These are phyloP conservation scores for Tuber borchii DNA, from an alignment of 495 filamentous ascomycete species.

Conservation along the genomic window DNA sequence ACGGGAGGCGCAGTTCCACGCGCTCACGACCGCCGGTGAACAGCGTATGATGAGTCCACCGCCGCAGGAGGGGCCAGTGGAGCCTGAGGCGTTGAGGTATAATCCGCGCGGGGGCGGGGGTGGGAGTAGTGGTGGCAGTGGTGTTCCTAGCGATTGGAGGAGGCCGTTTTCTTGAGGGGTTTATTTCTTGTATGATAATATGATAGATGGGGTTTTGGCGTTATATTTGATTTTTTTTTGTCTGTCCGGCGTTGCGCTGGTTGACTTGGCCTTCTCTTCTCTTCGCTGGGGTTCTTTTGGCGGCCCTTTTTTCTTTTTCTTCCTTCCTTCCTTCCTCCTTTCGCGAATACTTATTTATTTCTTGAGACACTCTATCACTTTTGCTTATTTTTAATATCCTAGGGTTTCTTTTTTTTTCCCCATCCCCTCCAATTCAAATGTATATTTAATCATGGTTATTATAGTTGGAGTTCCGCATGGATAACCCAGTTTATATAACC, in stretches of 20 bases:
- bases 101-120: not conserved
- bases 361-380: no score
- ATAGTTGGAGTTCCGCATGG: not conserved
- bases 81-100: not conserved
- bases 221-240: not conserved
- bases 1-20: not conserved
- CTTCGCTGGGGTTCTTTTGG: not conserved
- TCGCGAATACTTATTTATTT: no score
- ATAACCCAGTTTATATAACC: not conserved
- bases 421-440: not conserved
- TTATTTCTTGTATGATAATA: not conserved
- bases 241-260: not conserved
- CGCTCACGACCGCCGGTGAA: not conserved
- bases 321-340: not conserved
- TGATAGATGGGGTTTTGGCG: not conserved
- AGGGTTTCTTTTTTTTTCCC: no score
- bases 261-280: not conserved
- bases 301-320: not conserved
- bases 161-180: not conserved
- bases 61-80: not conserved
- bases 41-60: not conserved
- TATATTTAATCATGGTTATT: not conserved
- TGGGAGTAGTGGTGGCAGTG: not conserved
- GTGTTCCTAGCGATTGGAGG: not conserved
- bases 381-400: no score